These are phyloP conservation scores for Lizonia empirigonia DNA, from an alignment of 2,329 filamentous ascomycete genomes.

Conservation along the genomic window DNA sequence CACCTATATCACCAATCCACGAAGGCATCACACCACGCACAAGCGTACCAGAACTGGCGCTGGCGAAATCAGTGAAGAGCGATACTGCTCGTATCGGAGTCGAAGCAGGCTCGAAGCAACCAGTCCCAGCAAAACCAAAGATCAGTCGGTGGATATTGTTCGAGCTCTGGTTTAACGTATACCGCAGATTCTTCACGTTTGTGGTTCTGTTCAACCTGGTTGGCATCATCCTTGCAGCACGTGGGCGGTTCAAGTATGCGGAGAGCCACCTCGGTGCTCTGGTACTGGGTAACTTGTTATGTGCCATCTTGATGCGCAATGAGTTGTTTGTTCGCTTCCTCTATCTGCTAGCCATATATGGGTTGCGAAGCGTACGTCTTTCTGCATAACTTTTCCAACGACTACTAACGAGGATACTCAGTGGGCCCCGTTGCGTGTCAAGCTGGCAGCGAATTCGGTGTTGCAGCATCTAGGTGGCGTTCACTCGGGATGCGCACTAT, in stretches of 20 bases:
- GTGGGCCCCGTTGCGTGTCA: slow-evolving; percentile 43
- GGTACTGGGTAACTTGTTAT: slow-evolving; percentile 42
- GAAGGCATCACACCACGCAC: slow-evolving; percentile 43
- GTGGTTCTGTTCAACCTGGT: slow-evolving; percentile 38
- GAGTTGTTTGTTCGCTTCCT: slow-evolving; percentile 43
- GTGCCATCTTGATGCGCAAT: slow-evolving; percentile 41
- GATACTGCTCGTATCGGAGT: slow-evolving; percentile 25
- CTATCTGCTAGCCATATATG: slow-evolving; percentile 42
- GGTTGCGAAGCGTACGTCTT: slow-evolving; percentile 22
- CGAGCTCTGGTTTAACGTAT: slow-evolving; percentile 45
- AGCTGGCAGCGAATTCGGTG: slow-evolving; percentile 39
- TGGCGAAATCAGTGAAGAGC: slow-evolving; percentile 28
- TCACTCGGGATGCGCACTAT: slow-evolving; percentile 45
- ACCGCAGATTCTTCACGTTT: slow-evolving; percentile 45
- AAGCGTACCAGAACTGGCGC: slow-evolving; percentile 40
- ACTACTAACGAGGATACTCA: slow-evolving; percentile 18
- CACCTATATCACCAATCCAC: slow-evolving; percentile 38
- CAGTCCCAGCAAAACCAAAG: slow-evolving; percentile 26
- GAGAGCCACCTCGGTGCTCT: slow-evolving; percentile 43
- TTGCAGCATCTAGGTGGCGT: slow-evolving; percentile 45
- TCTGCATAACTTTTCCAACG: not conserved
- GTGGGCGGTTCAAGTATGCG: slow-evolving; percentile 38
- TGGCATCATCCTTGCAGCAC: slow-evolving; percentile 38
- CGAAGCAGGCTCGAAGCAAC: slow-evolving; percentile 25
- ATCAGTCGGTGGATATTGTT: slow-evolving; percentile 40